These are phyloP conservation scores for Avicennia marina DNA, from an alignment of 257 asterid genomes.

Conservation along the genomic window DNA sequence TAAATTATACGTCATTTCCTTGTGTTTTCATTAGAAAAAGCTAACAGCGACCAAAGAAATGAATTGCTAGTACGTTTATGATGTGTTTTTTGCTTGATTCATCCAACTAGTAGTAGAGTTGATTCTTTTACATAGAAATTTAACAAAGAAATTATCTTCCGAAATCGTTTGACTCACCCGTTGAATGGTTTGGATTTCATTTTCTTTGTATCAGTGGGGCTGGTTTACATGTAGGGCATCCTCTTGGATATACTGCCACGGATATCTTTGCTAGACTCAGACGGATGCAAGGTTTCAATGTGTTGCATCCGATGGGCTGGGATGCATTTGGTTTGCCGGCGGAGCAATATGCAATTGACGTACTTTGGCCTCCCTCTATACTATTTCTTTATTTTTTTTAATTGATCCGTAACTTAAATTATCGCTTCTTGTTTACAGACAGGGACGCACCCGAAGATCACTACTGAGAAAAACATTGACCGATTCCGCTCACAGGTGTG, in stretches of 20 bases:
- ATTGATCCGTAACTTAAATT: slow-evolving; percentile 8
- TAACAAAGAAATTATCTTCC: neutral
- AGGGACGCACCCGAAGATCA: slow-evolving; percentile 87
- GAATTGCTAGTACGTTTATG: neutral
- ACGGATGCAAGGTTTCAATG: slow-evolving; percentile 96
- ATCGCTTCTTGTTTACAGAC: slow-evolving; percentile 50
- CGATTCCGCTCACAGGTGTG: slow-evolving; percentile 85
- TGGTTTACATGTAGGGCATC: slow-evolving; percentile 97
- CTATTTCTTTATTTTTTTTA: neutral
- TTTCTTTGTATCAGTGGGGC: slow-evolving; percentile 77
- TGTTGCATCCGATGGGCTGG: slow-evolving; percentile 99
- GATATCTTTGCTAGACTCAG: slow-evolving; percentile 93
- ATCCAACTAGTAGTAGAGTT: neutral
- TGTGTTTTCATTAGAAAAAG: no score
- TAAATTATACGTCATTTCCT: no score
- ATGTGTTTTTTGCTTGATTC: neutral
- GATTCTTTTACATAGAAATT: neutral
- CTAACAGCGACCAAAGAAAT: neutral
- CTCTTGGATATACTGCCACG: slow-evolving; percentile 98
- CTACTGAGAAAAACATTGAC: slow-evolving; percentile 73
- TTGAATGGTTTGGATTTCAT: slow-evolving; percentile 14
- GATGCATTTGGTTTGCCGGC: slow-evolving; percentile 99
- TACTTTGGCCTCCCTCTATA: slow-evolving; percentile 15
- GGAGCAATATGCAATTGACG: slow-evolving; percentile 97
- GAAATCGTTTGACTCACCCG: slow-evolving; percentile 10